Evolutionary conservation across 2,329 filamentous ascomycete species (phyloP), one percentile per base, ranked within the genome.

Genomic region (Aplosporella prunicola): DNA sequence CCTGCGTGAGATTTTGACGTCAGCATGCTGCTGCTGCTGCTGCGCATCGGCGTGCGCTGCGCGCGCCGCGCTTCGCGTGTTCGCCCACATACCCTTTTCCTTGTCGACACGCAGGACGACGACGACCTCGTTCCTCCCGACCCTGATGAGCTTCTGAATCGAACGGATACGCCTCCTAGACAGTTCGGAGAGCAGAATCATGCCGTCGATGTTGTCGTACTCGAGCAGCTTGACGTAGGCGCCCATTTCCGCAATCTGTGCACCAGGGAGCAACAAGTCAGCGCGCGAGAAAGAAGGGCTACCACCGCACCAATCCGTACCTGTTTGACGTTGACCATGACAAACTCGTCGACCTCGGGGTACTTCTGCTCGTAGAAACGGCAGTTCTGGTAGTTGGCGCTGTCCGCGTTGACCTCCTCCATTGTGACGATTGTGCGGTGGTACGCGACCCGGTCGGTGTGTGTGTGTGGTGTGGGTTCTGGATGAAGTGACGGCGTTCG

Each of bases 261-360:
- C 14, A 25, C 17, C 9, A 10, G 7, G n/a, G n/a, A n/a, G n/a
- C n/a, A 9, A 30, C 3, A 15, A 30, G 30, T 45, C 20, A 32
- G 32, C 25, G 13, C 24, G 11, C 16, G 34, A 17, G 11, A 18
- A 20, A 13, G 15, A 10, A 37, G 31, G 56, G 28, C 6, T 11
- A 8, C 5, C 15, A 16, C 18, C 26, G 30, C 14, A 18, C 16
- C 10, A 20, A 18, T 23, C 57, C 73, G 46, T 61, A 88, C 83
- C 80, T 94, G 87, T 77, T 94, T 93, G 56, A 96, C 91, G 67
- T 96, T 98, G 63, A 98, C 91, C 91, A 98, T 98, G 61, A 98
- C 93, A 68, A 95, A 96, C 74, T 86, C 93, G 69, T 98, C 91
- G 62, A 98, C 89, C 74, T 96, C 91, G 42, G 87, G 87, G 58